Evolutionary conservation across 1,139 yeast genomes (phyloP), one percentile per base, ranked within the genome.

Genomic region (Pichia sp.): DNA sequence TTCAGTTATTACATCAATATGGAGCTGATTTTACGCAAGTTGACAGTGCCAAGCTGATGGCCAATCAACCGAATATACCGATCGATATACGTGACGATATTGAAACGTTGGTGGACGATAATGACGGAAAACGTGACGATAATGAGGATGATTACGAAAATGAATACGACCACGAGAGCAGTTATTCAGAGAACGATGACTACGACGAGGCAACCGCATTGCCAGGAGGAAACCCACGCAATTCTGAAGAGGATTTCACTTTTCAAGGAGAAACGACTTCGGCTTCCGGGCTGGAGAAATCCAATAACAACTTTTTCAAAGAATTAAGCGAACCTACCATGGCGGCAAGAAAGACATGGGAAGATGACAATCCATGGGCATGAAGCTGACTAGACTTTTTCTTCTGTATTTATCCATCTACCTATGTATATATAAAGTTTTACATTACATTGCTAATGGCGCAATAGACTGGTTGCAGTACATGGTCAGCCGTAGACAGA

Each of bases 61-160:
- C 75, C 47, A 79, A 68, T 55, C 84, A 79, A 56, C 92, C 94
- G 2, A 66, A 75, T 27, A 62, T 84, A 44, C 85, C 88, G 0
- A 64, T 77, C 31, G 71, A 69, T 5, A 64, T 82, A 3, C 64
- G 77, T 47, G 94, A 84, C 58, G 77, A 72, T 41, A 64, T 82
- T 35, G 88, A 81, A 52, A 84, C 79, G 39, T 69, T 81, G 27
- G 74, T 70, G 47, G 79, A 73, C 43, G 68, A 65, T 36, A 65
- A 48, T 5, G 46, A 49, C 8, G 43, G 38, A 3, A 35, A 40
- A n/a, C 27, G 39, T 6, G 37, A 23, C 27, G 38, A 47, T 2
- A 47, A 44, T n/a, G 55, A 45, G 16, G 50, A 49, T n/a, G 52
- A 55, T 31, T 50, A 49, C n/a, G 46, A 50, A 28, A 16, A 16